Percentiles rank a stretch among this genome's conserved stretches.
Conservation (phyloP, 2,329 filamentous ascomycete genomes). For the Fusarium marasasianum region DNA sequence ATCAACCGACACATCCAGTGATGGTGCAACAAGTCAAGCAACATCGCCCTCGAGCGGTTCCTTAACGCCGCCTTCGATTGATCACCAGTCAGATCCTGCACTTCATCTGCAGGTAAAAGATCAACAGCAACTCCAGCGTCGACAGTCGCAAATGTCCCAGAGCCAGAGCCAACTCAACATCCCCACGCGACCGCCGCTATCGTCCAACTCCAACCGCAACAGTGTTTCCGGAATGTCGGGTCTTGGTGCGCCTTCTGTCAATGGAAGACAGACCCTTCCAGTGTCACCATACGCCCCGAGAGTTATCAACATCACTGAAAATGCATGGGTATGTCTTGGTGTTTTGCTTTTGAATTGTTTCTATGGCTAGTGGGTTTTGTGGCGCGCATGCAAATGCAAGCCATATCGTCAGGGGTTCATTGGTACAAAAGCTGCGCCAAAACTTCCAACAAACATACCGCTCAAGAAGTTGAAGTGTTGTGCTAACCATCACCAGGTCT, state of each 20-base stretch:
- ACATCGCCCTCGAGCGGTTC: constrained; percentile 74
- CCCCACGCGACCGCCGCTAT: constrained; percentile 50
- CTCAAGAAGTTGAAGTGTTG: neutral
- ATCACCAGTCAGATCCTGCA: constrained; percentile 71
- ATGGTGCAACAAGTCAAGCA: constrained; percentile 65
- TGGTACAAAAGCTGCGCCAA: constrained; percentile 20
- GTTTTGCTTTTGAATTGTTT: constrained; percentile 23
- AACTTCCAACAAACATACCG: neutral
- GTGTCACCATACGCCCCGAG: constrained; percentile 84
- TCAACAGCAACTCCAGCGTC: constrained; percentile 33
- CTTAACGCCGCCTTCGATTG: constrained; percentile 78
- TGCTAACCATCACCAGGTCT: constrained; percentile 68
- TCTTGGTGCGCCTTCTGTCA: constrained; percentile 63
- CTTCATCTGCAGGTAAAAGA: constrained; percentile 69
- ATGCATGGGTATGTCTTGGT: constrained; percentile 76
- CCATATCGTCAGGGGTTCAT: constrained; percentile 18
- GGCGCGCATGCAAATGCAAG: constrained; percentile 19
- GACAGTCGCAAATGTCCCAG: constrained; percentile 30
- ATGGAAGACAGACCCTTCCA: constrained; percentile 65
- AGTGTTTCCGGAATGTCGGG: constrained; percentile 73
- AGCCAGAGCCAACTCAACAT: constrained; percentile 37
- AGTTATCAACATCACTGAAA: constrained; percentile 81
- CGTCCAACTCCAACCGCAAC: constrained; percentile 63
- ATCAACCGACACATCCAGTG: constrained; percentile 70
- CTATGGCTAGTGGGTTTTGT: constrained; percentile 14